Evolutionary conservation across 164 flowering plant species (phyloP).

Genomic region (Saururus chinensis): DNA sequence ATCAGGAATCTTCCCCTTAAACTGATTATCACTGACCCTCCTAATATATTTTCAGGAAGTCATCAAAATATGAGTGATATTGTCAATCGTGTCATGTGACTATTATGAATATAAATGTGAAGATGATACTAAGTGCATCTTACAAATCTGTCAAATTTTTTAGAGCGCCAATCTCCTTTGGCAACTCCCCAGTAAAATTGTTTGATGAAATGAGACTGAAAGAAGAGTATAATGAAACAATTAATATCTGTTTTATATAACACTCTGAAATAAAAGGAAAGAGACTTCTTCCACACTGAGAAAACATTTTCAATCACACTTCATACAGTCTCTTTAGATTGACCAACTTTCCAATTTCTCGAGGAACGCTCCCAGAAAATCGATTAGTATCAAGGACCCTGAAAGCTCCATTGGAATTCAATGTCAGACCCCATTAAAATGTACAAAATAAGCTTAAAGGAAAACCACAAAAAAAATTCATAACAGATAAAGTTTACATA

Average conservation of each 20-base stretch:
- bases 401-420: slow-evolving; percentile 1
- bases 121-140: too few species aligned
- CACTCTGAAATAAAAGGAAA: not conserved
- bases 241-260: not conserved
- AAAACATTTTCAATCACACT: too few species aligned
- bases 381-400: slow-evolving; percentile 26
- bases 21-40: slow-evolving; percentile 29
- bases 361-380: slow-evolving; percentile 25
- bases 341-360: slow-evolving; percentile 23
- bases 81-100: not conserved
- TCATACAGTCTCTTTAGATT: slow-evolving; percentile 21
- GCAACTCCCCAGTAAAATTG: slow-evolving; percentile 19
- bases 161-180: slow-evolving; percentile 9
- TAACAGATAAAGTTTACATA: slow-evolving; percentile 8
- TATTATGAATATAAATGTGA: too few species aligned
- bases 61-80: not conserved
- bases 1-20: slow-evolving; percentile 31
- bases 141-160: slow-evolving; percentile 12
- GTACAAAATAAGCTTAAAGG: not conserved
- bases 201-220: slow-evolving; percentile 20
- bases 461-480: not conserved
- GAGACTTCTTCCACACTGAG: not conserved
- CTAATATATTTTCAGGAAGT: slow-evolving; percentile 6
- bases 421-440: not conserved
- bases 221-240: not conserved